Percentiles rank a stretch among this genome's conserved stretches.
Evolutionary conservation across 116 monocot species (phyloP).

Genomic region (Cymodocea nodosa): DNA sequence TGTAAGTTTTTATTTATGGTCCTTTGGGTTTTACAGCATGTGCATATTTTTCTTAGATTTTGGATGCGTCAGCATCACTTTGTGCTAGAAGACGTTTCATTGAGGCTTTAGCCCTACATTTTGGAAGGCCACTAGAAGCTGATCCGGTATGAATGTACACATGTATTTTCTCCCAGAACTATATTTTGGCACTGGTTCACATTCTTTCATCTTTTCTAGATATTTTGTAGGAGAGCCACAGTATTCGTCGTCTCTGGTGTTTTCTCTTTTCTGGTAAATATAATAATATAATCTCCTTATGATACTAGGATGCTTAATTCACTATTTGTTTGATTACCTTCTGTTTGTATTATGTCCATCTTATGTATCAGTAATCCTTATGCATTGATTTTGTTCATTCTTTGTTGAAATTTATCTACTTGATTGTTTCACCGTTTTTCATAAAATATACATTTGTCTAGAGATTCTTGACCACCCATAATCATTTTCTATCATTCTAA

Average conservation of each 20-base stretch:
- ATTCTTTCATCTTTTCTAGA: slow-evolving; percentile 21
- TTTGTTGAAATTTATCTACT: background rate
- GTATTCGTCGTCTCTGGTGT: slow-evolving; percentile 37
- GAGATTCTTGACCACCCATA: background rate
- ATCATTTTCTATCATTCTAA: background rate
- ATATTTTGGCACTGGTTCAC: background rate
- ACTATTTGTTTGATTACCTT: background rate
- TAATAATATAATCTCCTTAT: background rate
- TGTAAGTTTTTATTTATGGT: background rate
- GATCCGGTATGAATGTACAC: slow-evolving; percentile 42
- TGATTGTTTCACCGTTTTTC: background rate
- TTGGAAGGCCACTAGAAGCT: slow-evolving; percentile 92
- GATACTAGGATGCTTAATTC: background rate
- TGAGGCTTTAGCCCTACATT: slow-evolving; percentile 58
- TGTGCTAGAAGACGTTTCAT: slow-evolving; percentile 76
- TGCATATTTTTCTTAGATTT: slow-evolving; percentile 30
- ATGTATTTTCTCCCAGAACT: background rate
- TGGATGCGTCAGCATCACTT: slow-evolving; percentile 60
- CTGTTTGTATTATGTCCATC: no score
- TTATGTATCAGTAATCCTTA: background rate
- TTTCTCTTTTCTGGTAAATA: slow-evolving; percentile 67
- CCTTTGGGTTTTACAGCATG: background rate
- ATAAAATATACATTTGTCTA: background rate
- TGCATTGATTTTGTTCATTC: background rate
- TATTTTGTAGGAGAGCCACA: slow-evolving; percentile 73